A percentile compares a stretch with the other conserved stretches of the same genome.
These are phyloP conservation scores for Cyclospora cayetanensis DNA, from an alignment of 169 alveolate species.

Conservation along the genomic window DNA sequence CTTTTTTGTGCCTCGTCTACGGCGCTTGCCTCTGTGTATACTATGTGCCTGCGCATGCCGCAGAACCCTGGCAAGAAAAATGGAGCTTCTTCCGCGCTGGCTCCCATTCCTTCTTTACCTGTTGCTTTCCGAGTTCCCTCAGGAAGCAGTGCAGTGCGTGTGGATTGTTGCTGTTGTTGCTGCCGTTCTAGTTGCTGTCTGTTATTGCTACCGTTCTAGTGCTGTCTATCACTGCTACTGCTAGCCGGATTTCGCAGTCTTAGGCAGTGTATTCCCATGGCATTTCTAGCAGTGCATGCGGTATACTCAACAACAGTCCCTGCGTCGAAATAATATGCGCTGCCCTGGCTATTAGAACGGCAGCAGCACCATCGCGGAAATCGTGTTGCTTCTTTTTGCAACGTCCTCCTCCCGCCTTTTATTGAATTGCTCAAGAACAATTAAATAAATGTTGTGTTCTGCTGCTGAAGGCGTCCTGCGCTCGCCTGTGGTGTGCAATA, in stretches of 20 bases:
- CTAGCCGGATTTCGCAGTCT: too few relatives aligned
- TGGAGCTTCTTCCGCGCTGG: neutral
- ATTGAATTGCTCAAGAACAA: too few relatives aligned
- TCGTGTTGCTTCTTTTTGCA: neutral
- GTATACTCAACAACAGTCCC: too few relatives aligned
- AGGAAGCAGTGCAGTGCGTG: neutral
- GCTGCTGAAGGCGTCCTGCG: neutral
- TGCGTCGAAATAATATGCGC: too few relatives aligned
- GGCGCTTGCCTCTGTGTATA: neutral
- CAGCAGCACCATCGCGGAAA: neutral
- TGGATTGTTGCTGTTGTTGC: neutral
- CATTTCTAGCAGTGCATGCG: too few relatives aligned
- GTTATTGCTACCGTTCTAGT: too few relatives aligned
- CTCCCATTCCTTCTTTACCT: neutral
- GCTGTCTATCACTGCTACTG: too few relatives aligned
- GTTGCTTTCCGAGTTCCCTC: neutral
- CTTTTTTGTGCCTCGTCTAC: neutral
- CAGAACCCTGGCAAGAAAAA: neutral
- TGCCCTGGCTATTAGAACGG: neutral
- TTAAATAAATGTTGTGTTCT: too few relatives aligned
- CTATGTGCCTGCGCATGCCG: neutral
- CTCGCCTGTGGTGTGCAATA: neutral
- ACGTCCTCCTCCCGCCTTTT: too few relatives aligned
- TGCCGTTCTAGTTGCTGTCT: too few relatives aligned
- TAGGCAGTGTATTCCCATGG: too few relatives aligned